Conservation (phyloP, 805 yeast genomes). For the Candida pseudoglaebosa region DNA sequence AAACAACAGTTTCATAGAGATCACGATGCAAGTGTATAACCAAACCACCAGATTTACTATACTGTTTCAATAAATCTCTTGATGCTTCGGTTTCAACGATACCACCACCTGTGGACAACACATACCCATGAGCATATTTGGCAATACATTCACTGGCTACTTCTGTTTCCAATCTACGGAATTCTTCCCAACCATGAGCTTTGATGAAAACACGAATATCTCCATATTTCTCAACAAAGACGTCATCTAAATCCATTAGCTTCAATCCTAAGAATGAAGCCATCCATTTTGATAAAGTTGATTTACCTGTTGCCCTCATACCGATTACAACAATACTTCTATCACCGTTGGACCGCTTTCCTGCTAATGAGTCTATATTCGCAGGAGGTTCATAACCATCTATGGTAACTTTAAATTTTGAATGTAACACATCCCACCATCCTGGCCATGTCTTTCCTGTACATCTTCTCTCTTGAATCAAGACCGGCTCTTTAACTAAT, state of each 20-base stretch:
- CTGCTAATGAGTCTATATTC: slow-evolving; percentile 14
- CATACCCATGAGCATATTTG: slow-evolving; percentile 45
- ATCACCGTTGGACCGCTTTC: slow-evolving; percentile 32
- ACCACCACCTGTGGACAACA: slow-evolving; percentile 96
- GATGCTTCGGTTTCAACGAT: slow-evolving; percentile 75
- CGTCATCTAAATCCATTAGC: slow-evolving; percentile 72
- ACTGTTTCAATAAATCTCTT: slow-evolving; percentile 57
- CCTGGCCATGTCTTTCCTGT: slow-evolving; percentile 99
- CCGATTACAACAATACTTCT: slow-evolving; percentile 80
- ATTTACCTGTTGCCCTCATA: slow-evolving; percentile 97
- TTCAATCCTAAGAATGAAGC: slow-evolving; percentile 64
- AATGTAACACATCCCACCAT: slow-evolving; percentile 94
- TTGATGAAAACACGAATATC: slow-evolving; percentile 61
- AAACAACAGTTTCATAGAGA: slow-evolving; percentile 70
- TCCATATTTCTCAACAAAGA: slow-evolving; percentile 54
- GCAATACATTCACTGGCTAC: slow-evolving; percentile 50
- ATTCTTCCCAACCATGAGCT: slow-evolving; percentile 79
- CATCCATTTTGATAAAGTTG: slow-evolving; percentile 79
- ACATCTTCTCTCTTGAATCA: slow-evolving; percentile 81
- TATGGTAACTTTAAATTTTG: slow-evolving; percentile 57
- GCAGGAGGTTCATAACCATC: slow-evolving; percentile 64
- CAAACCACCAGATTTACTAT: slow-evolving; percentile 57
- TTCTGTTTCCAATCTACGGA: slow-evolving; percentile 63
- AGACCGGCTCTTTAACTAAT: slow-evolving; percentile 56
- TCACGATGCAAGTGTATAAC: slow-evolving; percentile 91